Evolutionary conservation across 1,284 basidiomycete species (phyloP).

Genomic region (Rugosomyces carneus): DNA sequence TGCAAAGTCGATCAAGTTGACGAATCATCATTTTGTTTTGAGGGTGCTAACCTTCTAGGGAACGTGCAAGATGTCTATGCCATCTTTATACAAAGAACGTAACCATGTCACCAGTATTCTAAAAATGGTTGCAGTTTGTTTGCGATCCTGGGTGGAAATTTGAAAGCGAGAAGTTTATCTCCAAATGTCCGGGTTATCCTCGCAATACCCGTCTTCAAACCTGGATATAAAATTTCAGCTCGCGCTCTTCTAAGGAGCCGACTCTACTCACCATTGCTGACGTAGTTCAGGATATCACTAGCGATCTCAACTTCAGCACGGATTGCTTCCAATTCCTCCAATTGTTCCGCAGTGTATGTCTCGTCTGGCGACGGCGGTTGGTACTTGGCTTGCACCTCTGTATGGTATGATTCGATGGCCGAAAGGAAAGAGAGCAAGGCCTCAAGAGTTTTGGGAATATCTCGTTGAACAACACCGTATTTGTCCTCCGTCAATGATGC

Average conservation of each 20-base stretch:
- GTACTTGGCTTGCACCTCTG: conserved; percentile 31
- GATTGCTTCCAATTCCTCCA: conserved; percentile 27
- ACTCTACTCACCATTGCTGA: conserved; percentile 51
- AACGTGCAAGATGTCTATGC: too few relatives aligned
- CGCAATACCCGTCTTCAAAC: conserved; percentile 61
- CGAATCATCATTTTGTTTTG: too few relatives aligned
- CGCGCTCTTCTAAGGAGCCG: conserved; percentile 8
- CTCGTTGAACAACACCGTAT: conserved; percentile 77
- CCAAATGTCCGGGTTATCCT: conserved; percentile 71
- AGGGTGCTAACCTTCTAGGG: too few relatives aligned
- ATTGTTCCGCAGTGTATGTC: conserved; percentile 28
- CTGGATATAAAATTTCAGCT: conserved; percentile 32
- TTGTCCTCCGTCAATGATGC: conserved; percentile 74
- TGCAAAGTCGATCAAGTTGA: too few relatives aligned
- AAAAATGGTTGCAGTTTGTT: conserved; percentile 65
- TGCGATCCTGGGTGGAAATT: conserved; percentile 63
- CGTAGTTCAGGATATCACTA: conserved; percentile 46
- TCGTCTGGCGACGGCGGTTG: conserved; percentile 25
- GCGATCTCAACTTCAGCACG: conserved; percentile 44
- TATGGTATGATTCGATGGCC: conserved; percentile 59
- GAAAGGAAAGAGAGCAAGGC: conserved; percentile 61
- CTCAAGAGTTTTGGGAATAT: conserved; percentile 77
- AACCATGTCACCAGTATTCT: conserved; percentile 43
- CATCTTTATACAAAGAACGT: too few relatives aligned
- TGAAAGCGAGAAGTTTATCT: conserved; percentile 69